These are phyloP conservation scores for Neurospora sp. DNA, from an alignment of 2,329 filamentous ascomycete genomes.

Conservation along the genomic window DNA sequence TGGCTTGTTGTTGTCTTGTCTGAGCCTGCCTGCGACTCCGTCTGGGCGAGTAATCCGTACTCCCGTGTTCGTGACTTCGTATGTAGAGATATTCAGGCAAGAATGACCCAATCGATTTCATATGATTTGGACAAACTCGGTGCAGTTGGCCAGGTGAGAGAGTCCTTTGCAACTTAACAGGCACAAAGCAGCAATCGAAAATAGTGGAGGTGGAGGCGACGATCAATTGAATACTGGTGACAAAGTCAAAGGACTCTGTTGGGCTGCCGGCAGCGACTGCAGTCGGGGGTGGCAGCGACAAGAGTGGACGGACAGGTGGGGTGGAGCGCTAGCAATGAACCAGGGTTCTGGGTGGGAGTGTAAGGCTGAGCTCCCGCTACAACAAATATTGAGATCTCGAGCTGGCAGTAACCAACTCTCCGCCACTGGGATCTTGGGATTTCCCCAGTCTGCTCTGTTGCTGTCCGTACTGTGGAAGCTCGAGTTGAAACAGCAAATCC, in stretches of 20 bases:
- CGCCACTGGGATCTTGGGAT: background rate
- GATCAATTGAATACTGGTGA: background rate
- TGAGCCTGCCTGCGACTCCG: background rate
- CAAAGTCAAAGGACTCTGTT: background rate
- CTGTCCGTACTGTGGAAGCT: background rate
- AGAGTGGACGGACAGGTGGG: background rate
- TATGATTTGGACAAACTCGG: background rate
- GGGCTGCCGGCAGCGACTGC: background rate
- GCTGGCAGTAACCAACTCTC: constrained; percentile 1
- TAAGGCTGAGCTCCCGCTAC: constrained; percentile 6
- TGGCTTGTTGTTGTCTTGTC: constrained; percentile 4
- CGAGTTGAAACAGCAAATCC: background rate
- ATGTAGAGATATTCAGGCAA: background rate
- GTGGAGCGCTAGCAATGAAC: constrained; percentile 4
- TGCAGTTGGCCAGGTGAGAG: background rate
- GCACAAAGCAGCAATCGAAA: background rate
- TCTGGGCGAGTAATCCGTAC: background rate
- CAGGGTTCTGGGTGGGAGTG: constrained; percentile 1
- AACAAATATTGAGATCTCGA: background rate
- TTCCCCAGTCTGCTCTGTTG: background rate
- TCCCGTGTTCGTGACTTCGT: background rate
- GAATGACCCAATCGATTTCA: background rate
- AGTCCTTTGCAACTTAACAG: background rate
- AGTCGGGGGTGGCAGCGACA: background rate
- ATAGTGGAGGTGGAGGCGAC: background rate